A percentile compares a stretch with the other conserved stretches of the same genome.
Conservation (phyloP, 306 rosid species). For the Medicago lupulina region DNA sequence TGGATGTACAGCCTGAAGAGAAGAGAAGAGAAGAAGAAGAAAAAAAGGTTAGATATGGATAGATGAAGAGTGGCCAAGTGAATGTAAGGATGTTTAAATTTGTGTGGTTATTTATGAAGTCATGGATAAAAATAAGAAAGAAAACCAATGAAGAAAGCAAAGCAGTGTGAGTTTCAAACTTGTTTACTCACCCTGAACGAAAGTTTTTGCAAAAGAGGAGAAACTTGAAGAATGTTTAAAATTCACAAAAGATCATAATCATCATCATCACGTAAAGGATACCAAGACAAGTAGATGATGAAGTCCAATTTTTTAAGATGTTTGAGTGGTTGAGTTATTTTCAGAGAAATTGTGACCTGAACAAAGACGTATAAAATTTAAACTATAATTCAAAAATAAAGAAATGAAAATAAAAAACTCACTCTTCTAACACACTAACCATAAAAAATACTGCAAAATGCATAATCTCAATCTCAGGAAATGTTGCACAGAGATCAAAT, state of each 20-base stretch:
- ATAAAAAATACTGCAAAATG: background rate
- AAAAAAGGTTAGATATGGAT: background rate
- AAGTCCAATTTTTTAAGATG: constrained; percentile 1
- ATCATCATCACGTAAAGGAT: accelerated
- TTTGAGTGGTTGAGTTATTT: background rate
- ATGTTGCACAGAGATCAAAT: background rate
- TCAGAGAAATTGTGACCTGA: background rate
- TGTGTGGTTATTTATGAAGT: background rate
- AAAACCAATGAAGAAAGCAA: background rate
- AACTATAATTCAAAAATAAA: background rate
- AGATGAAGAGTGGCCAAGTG: background rate
- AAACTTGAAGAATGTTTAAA: background rate
- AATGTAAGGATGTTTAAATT: too few species aligned
- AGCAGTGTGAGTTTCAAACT: background rate
- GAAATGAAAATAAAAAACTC: background rate
- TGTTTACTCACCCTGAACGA: background rate
- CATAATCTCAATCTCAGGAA: constrained; percentile 23
- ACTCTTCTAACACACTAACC: background rate
- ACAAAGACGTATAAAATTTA: background rate
- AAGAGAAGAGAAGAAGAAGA: too few species aligned
- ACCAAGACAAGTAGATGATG: background rate
- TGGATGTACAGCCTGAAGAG: too few species aligned
- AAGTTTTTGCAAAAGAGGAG: constrained; percentile 12
- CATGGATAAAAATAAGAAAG: background rate
- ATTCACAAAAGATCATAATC: background rate